Evolutionary conservation across 106 monocot genomes (phyloP).

Genomic region (Dioscorea alata): DNA sequence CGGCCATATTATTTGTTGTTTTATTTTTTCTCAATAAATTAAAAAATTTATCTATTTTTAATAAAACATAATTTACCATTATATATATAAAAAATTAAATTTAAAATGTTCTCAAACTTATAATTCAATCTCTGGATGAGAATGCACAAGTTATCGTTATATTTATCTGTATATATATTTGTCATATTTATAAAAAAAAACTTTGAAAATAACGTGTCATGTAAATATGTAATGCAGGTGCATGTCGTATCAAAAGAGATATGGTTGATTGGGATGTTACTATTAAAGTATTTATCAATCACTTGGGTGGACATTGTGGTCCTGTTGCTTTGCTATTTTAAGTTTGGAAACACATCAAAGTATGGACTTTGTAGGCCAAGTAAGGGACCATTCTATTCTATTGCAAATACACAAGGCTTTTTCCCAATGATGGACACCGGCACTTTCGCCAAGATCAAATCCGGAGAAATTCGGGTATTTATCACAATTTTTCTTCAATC

Average conservation of each 20-base stretch:
- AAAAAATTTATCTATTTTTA: too few species aligned
- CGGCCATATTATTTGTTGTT: too few species aligned
- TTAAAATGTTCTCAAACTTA: too few species aligned
- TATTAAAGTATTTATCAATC: slow-evolving; percentile 17
- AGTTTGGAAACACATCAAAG: slow-evolving; percentile 36
- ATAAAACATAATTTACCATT: too few species aligned
- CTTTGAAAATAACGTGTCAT: too few species aligned
- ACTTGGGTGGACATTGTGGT: slow-evolving; percentile 20
- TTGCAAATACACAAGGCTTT: slow-evolving; percentile 4
- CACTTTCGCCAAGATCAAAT: slow-evolving; percentile 38
- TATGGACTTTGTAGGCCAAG: slow-evolving; percentile 38
- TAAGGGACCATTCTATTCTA: slow-evolving; percentile 38
- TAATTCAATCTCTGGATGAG: too few species aligned
- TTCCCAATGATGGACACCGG: slow-evolving; percentile 40
- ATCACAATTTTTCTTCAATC: too few species aligned
- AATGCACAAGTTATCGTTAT: too few species aligned
- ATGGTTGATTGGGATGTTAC: slow-evolving; percentile 10
- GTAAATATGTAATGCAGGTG: slow-evolving; percentile 21
- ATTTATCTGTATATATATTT: too few species aligned
- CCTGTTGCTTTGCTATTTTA: slow-evolving; percentile 31
- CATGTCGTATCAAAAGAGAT: slow-evolving; percentile 52
- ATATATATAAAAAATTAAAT: too few species aligned
- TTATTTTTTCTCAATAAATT: too few species aligned
- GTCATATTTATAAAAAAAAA: too few species aligned
- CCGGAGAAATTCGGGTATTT: slow-evolving; percentile 35